Conservation (phyloP, 106 monocot genomes). For the Triglochin maritima region DNA sequence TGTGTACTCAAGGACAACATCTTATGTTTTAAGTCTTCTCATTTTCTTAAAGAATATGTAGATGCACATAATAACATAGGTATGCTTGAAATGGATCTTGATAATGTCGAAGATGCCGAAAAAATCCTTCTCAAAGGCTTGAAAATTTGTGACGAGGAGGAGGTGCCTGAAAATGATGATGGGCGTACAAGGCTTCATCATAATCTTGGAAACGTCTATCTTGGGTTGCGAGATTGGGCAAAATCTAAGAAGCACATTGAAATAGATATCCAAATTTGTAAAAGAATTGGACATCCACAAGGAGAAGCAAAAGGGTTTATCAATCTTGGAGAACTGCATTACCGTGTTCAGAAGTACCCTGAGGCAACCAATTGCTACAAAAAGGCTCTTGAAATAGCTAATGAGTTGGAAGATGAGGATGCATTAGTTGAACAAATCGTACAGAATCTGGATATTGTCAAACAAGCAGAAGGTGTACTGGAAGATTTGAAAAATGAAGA, state of each 20-base stretch:
- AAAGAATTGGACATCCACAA: constrained; percentile 59
- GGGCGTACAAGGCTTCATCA: constrained; percentile 73
- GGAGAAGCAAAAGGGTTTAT: constrained; percentile 92
- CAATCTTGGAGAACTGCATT: constrained; percentile 80
- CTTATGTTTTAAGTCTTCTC: constrained; percentile 20
- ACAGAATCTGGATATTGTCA: constrained; percentile 54
- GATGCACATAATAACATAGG: constrained; percentile 94
- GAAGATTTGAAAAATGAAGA: constrained; percentile 62
- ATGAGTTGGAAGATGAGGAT: constrained; percentile 71
- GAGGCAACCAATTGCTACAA: constrained; percentile 77
- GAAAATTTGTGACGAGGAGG: constrained; percentile 88
- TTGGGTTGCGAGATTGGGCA: constrained; percentile 60
- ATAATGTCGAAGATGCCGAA: constrained; percentile 84
- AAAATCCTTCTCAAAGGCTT: constrained; percentile 66
- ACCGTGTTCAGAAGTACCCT: constrained; percentile 63
- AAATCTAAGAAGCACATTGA: constrained; percentile 77
- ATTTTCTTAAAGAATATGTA: constrained; percentile 69
- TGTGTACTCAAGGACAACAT: constrained; percentile 52
- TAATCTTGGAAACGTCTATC: constrained; percentile 81
- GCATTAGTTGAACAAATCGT: constrained; percentile 61
- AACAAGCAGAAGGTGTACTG: constrained; percentile 57
- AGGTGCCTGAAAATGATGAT: constrained; percentile 72
- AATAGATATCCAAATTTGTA: constrained; percentile 78
- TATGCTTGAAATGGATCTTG: constrained; percentile 87
- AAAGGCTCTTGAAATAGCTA: constrained; percentile 65